Conservation (phyloP, 2,329 filamentous ascomycete genomes). For the Zarea fungicola region DNA sequence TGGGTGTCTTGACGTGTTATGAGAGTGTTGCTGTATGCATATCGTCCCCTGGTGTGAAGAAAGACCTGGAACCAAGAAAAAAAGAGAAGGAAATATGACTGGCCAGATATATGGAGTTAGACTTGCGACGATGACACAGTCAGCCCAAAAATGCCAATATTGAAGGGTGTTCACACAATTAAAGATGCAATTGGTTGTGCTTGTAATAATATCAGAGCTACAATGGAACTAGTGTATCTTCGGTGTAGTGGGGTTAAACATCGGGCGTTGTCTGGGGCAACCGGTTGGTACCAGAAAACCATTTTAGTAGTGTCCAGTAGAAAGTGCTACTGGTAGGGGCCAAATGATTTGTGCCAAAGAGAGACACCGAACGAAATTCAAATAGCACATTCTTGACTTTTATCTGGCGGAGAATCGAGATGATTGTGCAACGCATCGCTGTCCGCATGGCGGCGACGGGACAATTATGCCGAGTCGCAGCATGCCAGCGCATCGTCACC, state of each 20-base stretch:
- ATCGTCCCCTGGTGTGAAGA: conserved; percentile 21
- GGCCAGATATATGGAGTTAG: too few relatives aligned
- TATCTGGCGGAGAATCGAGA: background rate
- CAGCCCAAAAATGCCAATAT: background rate
- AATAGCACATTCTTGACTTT: too few relatives aligned
- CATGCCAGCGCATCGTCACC: background rate
- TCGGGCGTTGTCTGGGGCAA: conserved; percentile 34
- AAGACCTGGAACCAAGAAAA: background rate
- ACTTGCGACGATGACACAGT: background rate
- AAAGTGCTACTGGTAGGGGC: background rate
- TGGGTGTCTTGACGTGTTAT: conserved; percentile 17
- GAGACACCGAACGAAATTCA: background rate
- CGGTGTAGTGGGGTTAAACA: conserved; percentile 25
- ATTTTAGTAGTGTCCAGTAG: conserved; percentile 1
- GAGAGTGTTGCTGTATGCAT: conserved; percentile 26
- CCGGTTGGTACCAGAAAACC: conserved; percentile 15
- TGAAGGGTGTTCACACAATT: conserved; percentile 4
- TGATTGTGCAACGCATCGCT: background rate
- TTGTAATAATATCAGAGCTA: background rate
- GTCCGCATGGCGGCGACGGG: background rate
- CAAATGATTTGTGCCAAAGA: background rate
- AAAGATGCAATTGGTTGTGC: background rate
- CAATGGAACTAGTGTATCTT: background rate
- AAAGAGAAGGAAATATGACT: background rate
- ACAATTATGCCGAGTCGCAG: background rate